A percentile compares a stretch with the other conserved stretches of the same genome.
Conservation (phyloP, 768 basidiomycete species). For the Collybia nuda region DNA sequence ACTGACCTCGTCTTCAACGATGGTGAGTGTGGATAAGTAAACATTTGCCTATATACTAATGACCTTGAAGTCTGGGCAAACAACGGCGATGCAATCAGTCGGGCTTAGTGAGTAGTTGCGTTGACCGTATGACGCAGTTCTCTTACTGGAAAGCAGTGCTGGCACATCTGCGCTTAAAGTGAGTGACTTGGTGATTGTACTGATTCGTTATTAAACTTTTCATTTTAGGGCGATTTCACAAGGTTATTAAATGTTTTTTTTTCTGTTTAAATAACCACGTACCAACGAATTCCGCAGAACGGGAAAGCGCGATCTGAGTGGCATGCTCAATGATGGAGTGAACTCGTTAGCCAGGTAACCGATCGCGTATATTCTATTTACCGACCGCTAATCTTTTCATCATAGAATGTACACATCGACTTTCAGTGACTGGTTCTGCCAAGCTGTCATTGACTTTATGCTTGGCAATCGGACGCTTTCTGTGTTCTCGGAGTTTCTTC, state of each 20-base stretch:
- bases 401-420: conserved; percentile 84
- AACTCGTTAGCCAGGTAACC: conserved; percentile 83
- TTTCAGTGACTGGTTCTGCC: conserved; percentile 95
- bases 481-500: conserved; percentile 93
- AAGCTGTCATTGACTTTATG: conserved; percentile 93
- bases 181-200: conserved; percentile 16
- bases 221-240: conserved; percentile 77
- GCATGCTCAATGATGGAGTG: conserved; percentile 92
- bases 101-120: conserved; percentile 65
- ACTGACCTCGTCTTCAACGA: conserved; percentile 80
- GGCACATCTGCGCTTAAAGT: conserved; percentile 97
- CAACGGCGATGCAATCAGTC: conserved; percentile 93
- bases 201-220: not conserved
- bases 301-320: conserved; percentile 91
- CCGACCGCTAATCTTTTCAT: not conserved
- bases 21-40: conserved; percentile 39
- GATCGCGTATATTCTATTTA: not conserved
- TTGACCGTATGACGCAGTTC: not conserved
- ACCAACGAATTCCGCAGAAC: conserved; percentile 51
- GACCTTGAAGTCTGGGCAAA: conserved; percentile 84
- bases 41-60: not conserved
- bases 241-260: conserved; percentile 43
- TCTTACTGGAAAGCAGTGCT: conserved; percentile 49
- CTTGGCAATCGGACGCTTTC: conserved; percentile 83
- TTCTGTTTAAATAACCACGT: conserved; percentile 1